Evolutionary conservation across 2,329 filamentous ascomycete genomes (phyloP), one percentile per base, ranked within the genome.

Genomic region (Fusarium oligoseptatum): DNA sequence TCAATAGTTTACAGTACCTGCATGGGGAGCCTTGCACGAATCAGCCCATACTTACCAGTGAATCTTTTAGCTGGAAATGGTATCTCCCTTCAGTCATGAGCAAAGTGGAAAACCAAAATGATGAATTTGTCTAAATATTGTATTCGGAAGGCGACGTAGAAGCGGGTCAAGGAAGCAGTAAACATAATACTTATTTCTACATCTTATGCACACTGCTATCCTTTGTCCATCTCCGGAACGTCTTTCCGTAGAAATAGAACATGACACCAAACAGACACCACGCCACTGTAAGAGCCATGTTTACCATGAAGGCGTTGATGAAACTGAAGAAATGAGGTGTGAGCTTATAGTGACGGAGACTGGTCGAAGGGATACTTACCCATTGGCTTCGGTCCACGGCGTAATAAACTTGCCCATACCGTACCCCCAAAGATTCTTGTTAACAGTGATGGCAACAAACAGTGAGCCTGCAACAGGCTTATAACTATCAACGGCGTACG

Each of bases 401-500:
- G 67, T 70, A 37, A 70, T 67, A 17, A 70, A 70, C 11, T 52
- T 50, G 3, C 67, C 67, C 67, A 70, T 70, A 1, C 67, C 67
- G 15, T 70, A 70, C 3, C 67, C 67, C 67, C 64, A 70, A 14
- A 70, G 60, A 29, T 70, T 70, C 64, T 70, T 70, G 8, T 70
- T 70, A 7, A 70, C 67, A 34, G 67, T 67, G 22, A 70, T 67
- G 24, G 67, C 67, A 15, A 70, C 67, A 20, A 70, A 70, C n/a
- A 70, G 36, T n/a, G 56, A 58, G n/a, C 56, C 56, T 27, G 56
- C 34, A 37, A 64, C 60, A 66, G 20, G 76, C 81, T 92, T 92
- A 80, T 92, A 92, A 66, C 86, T 88, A 78, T 92, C 91, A 17
- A 92, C 87, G 0, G 89, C 88, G 76, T 92, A 92, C 3, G 84